Evolutionary conservation across 345 rosid genomes (phyloP).

Genomic region (Aethionema arabicum): DNA sequence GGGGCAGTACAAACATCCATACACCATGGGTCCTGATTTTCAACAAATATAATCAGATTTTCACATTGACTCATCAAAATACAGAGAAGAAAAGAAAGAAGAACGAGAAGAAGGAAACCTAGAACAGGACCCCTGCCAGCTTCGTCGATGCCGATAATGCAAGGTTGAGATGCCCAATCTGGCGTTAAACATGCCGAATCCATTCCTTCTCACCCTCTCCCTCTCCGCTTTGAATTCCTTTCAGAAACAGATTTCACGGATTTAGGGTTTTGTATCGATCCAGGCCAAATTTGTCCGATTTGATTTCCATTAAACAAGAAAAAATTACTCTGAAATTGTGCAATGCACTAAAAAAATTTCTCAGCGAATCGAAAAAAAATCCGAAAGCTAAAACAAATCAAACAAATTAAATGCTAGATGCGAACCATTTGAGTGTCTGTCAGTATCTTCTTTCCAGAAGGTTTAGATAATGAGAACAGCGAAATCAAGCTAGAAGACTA

Average conservation of each 20-base stretch:
- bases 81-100: background rate
- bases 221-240: conserved; percentile 1
- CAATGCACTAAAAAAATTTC: too few species aligned
- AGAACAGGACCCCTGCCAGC: conserved; percentile 96
- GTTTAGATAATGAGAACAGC: too few species aligned
- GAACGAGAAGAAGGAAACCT: conserved; percentile 38
- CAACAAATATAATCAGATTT: conserved; percentile 24
- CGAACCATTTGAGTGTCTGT: too few species aligned
- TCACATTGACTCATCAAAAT: background rate
- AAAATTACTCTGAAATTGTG: too few species aligned
- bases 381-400: too few species aligned
- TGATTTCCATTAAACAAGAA: too few species aligned
- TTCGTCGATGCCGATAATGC: conserved; percentile 95
- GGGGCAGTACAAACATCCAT: conserved; percentile 93
- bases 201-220: conserved; percentile 24
- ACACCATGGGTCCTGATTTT: conserved; percentile 89
- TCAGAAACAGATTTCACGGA: background rate
- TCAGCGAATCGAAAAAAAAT: too few species aligned
- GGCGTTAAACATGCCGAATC: conserved; percentile 47
- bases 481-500: too few species aligned
- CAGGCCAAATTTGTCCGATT: background rate
- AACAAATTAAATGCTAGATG: too few species aligned
- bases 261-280: background rate
- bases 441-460: too few species aligned
- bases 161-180: conserved; percentile 74